phyloP scores from a whole-genome alignment of 352 stramenopile genomes.

The Phytophthora macrochlamydospora region DNA sequence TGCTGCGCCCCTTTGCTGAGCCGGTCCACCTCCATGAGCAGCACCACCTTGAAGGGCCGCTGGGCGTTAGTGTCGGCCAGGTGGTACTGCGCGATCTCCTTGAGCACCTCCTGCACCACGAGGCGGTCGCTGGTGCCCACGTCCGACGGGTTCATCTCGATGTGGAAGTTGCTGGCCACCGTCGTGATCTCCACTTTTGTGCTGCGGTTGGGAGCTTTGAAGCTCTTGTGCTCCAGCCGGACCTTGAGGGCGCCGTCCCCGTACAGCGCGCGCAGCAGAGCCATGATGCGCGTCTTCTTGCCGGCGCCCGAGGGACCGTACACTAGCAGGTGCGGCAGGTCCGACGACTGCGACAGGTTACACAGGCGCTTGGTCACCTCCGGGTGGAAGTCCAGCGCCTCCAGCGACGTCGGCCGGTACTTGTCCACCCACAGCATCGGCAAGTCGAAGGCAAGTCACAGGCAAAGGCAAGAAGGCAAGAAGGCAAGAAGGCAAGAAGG shows the following conservation, averaged over 20 bases:
- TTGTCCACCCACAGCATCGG: conserved; percentile 99
- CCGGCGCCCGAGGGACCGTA: conserved; percentile 97
- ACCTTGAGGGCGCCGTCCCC: conserved; percentile 93
- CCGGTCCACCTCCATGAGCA: conserved; percentile 98
- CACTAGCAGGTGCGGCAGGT: conserved; percentile 97
- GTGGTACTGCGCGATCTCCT: conserved; percentile 97
- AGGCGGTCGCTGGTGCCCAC: conserved; percentile 96
- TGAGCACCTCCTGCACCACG: conserved; percentile 99
- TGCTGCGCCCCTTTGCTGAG: conserved; percentile 98
- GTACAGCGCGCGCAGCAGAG: conserved; percentile 96
- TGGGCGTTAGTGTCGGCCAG: conserved; percentile 77
- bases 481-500: neutral
- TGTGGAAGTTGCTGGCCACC: conserved; percentile 98
- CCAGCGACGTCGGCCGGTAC: conserved; percentile 94
- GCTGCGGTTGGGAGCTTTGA: conserved; percentile 90
- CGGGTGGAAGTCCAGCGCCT: conserved; percentile 93
- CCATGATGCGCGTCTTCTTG: conserved; percentile 99
- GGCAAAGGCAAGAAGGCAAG: neutral
- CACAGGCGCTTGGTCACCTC: conserved; percentile 92
- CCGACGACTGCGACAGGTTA: conserved; percentile 78
- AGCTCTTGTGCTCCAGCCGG: conserved; percentile 90
- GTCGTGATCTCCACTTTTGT: conserved; percentile 98
- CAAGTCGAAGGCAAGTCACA: no score
- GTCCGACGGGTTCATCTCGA: conserved; percentile 99
- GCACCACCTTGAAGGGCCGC: conserved; percentile 91